Base-by-base conservation (phyloP, 202 grass and related monocot species). In the Hordeum pubiflorum region DNA sequence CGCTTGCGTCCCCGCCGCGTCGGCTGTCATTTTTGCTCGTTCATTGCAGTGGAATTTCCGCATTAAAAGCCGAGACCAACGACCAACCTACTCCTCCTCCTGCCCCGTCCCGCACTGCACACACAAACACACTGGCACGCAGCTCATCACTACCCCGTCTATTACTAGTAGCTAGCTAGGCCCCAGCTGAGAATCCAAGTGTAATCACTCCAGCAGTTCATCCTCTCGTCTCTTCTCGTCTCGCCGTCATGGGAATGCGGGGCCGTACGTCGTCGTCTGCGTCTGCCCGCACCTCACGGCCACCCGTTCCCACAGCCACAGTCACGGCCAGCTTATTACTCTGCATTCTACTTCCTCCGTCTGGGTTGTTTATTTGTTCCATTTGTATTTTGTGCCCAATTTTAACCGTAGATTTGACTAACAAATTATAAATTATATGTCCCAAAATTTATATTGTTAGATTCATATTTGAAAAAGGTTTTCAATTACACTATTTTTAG, bases 51-150 rank as follows among this genome's bases (percentile, higher is more conserved):
- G 46, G 83, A 85, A 78, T 72, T 83, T 85, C 73, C 65, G 78
- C 74, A 86, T 86, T 89, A 68, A 89, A 89, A 21, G 5, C 81
- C 65, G 73, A 54, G 79, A 78, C 66, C 83, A 74, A 52, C 79
- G 78, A 86, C 87, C 79, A 86, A 74, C 82, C 72, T 10, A 71
- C 70, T 58, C 71, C 23, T 18, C 5, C 68, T 23, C 12, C 39
- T 84, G 13, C 77, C 63, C 77, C 82, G 72, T 72, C 14, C 11
- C 79, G 24, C 43, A 83, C 79, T 73, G 74, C 58, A 57, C 67
- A 32, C 46, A 50, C 46, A 50, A 50, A 50, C 46, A 50, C 60
- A 63, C 27, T 58, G 13, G 27, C 27, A 79, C 62, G 81, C 54
- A 75, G 54, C 76, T 26, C 82, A 26, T 7, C 44, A 20, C 43